phyloP scores from a whole-genome alignment of 306 rosid species.

The Gastrolobium bilobum region DNA sequence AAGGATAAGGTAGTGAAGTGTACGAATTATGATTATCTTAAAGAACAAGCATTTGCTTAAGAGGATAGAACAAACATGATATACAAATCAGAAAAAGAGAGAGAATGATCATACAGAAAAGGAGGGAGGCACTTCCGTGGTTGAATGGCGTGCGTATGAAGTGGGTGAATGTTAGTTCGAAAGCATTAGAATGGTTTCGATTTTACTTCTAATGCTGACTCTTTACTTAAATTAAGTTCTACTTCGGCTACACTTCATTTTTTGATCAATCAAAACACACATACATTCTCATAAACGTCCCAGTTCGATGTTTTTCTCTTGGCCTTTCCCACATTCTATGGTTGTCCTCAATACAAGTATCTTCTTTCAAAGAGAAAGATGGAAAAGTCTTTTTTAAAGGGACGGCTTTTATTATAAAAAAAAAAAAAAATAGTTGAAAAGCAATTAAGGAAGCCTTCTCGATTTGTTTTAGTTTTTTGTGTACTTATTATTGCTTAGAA shows the following conservation, averaged over 20 bases:
- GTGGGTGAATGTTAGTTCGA: slow-evolving; percentile 42
- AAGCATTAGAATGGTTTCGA: slow-evolving; percentile 23
- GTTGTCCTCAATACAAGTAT: slow-evolving; percentile 18
- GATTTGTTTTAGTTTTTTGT: not conserved
- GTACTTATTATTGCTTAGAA: not conserved
- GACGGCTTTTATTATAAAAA: not conserved
- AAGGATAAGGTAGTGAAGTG: not conserved
- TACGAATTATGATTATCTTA: slow-evolving; percentile 21
- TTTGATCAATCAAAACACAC: slow-evolving; percentile 32
- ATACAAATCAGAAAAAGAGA: not conserved
- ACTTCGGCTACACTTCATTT: slow-evolving; percentile 42
- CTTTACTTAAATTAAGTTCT: slow-evolving; percentile 20
- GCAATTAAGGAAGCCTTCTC: not conserved
- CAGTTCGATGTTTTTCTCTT: slow-evolving; percentile 27
- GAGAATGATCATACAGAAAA: slow-evolving; percentile 30
- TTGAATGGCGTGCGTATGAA: slow-evolving; percentile 21
- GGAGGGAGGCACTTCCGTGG: slow-evolving; percentile 39
- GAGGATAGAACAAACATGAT: not conserved
- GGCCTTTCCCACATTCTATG: slow-evolving; percentile 35
- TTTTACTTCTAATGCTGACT: not conserved
- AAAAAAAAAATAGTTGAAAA: not conserved
- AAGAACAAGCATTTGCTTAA: not conserved
- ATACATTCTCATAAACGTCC: not conserved
- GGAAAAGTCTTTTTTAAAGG: not conserved
- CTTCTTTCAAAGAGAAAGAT: slow-evolving; percentile 19